Base-by-base conservation (phyloP, 2,329 filamentous ascomycete species). In the Clonostachys sp. region DNA sequence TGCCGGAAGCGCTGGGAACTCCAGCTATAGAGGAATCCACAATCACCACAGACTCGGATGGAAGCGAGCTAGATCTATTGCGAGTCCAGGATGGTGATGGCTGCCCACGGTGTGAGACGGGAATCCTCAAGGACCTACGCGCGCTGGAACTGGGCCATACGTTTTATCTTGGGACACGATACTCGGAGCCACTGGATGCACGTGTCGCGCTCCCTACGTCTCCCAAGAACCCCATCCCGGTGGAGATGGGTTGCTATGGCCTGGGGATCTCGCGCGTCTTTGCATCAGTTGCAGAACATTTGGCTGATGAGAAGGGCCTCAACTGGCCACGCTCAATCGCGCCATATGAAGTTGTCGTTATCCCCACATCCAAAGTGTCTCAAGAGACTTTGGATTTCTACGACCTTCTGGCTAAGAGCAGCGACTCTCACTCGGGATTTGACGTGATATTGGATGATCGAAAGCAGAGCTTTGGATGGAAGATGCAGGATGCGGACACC, bases 221-320 rank as follows among this genome's bases (percentile, higher is more conserved):
- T 6, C 57, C 60, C 17, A 56, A 56, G 12, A 55, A 54, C 30
- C 55, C 51, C 4, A 73, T 82, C 0, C 74, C 83, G 0, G 77
- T 96, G 59, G 83, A 95, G 54, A 99, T 99, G 94, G 94, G 94
- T 47, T 99, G 94, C 63, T 90, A 96, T 61, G 94, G 94, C 1
- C 95, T 99, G 51, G 94, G 94, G 2, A 83, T 99, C 16, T 95
- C 91, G 6, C 86, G 94, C 41, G 84, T 99, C 57, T 85, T 99
- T 51, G 91, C 86, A 9, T 90, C 94, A 2, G 82, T 94, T 1
- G 91, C 91, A 2, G 86, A 92, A 53, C 78, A 86, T 38, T 73
- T 90, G 10, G 77, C 83, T 0, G 89, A 95, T 55, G 61, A 75
- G 4, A 79, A 72, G 59, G 94, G 91, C 0, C 74, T 97, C 8